Conservation (phyloP, 2,329 filamentous ascomycete genomes). For the Trichoderma harzianum region DNA sequence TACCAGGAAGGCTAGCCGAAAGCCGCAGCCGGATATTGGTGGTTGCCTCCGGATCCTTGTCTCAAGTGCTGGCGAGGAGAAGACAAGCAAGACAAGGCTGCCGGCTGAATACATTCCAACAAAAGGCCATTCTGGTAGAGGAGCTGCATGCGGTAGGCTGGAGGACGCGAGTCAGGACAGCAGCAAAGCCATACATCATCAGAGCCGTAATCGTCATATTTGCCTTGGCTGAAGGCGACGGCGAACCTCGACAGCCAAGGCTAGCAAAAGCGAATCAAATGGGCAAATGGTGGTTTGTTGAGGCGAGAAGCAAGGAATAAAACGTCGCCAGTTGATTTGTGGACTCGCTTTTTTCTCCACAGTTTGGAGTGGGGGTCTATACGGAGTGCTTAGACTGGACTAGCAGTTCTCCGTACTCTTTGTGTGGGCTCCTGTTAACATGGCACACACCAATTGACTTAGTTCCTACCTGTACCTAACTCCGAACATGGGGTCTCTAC, state of each 20-base stretch:
- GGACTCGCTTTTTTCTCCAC: background rate
- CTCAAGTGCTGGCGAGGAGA: background rate
- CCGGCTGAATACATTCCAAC: background rate
- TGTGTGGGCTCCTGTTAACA: background rate
- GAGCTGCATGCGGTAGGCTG: background rate
- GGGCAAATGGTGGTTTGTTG: background rate
- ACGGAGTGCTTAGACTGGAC: background rate
- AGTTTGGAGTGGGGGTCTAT: background rate
- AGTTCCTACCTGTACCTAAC: background rate
- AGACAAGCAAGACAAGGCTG: background rate
- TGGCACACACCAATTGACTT: background rate
- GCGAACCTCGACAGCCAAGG: background rate
- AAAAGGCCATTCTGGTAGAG: background rate
- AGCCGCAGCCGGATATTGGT: background rate
- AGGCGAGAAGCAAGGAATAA: background rate
- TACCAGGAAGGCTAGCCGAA: background rate
- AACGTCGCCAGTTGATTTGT: background rate
- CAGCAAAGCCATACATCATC: background rate
- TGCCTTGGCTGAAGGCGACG: background rate
- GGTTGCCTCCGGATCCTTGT: background rate
- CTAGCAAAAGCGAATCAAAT: background rate
- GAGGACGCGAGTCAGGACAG: background rate
- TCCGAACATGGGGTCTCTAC: background rate
- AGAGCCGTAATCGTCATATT: background rate
- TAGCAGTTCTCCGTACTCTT: background rate